Evolutionary conservation across 306 rosid genomes (phyloP), one percentile per base, ranked within the genome.

Genomic region (Begonia peltatifolia): DNA sequence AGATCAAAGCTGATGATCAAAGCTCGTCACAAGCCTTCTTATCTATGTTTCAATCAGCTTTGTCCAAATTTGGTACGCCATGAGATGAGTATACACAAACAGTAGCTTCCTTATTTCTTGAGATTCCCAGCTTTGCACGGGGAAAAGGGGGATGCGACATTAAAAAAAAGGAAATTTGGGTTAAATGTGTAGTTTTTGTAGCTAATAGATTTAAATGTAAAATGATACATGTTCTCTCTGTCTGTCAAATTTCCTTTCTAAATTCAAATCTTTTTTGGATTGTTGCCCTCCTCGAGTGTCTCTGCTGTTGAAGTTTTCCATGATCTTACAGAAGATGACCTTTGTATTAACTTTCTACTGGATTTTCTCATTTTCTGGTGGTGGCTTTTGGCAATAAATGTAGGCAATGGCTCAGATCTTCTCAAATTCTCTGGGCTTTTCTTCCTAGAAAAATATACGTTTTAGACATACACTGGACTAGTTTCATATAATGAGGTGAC

Each of bases 1-100:
- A 83, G 80, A 65, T 92, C 57, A 86, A 86, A 74, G 88, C 94
- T 0, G 99, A 92, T 53, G 94, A 92, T 69, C 88, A 77, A 72
- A 86, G 76, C 46, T 66, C 76, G 51, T 73, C 93, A 5, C 77
- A 74, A 72, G 84, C 76, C 43, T 86, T 92, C 77, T 75, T 78
- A 23, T 60, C 81, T 14, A 49, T 86, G 62, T 92, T 92, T 64
- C 93, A 83, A 61, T 75, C 99, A n/a, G 96, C 99, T 56, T 56
- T 92, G 63, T 77, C 87, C 70, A 81, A 75, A 58, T 92, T 86
- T 14, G 87, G 94, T 57, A 55, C 49, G 56, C 63, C 74, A 38
- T 89, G 81, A 85, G 60, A 38, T 89, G 81, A 44, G 48, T 10
- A 10, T 44, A 44, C 38, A 30, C 38, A 30, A 30, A 30, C 9